These are phyloP conservation scores for Pythium brassicae DNA, from an alignment of 352 stramenopile species.

Conservation along the genomic window DNA sequence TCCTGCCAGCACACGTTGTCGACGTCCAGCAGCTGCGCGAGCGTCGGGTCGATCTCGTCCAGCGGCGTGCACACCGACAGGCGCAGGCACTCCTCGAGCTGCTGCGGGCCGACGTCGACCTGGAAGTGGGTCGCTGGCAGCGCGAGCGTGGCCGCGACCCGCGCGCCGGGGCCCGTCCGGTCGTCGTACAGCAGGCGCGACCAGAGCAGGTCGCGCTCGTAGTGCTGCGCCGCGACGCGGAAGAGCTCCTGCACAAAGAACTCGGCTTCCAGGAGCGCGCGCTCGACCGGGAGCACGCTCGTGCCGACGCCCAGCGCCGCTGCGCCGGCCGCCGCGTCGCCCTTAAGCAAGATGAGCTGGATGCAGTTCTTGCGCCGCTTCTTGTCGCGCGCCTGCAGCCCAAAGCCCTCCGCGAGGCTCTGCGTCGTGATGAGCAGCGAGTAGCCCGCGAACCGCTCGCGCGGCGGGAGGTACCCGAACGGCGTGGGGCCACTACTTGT, in stretches of 20 bases:
- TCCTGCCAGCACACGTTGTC: conserved; percentile 77
- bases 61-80: conserved; percentile 80
- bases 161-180: conserved; percentile 33
- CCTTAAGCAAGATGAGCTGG: conserved; percentile 66
- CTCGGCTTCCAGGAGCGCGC: conserved; percentile 70
- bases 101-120: conserved; percentile 71
- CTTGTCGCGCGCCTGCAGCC: conserved; percentile 29
- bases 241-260: conserved; percentile 78
- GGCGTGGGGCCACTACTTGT: conserved; percentile 22
- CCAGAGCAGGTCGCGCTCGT: conserved; percentile 84
- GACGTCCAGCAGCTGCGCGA: conserved; percentile 63
- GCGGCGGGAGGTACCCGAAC: conserved; percentile 15
- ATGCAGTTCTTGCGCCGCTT: conserved; percentile 61
- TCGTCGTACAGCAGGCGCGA: conserved; percentile 77
- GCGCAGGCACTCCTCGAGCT: conserved; percentile 79
- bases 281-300: conserved; percentile 48
- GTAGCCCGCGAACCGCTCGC: conserved; percentile 37
- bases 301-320: conserved; percentile 38
- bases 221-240: conserved; percentile 72
- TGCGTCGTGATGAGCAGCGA: conserved; percentile 79
- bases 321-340: conserved; percentile 15
- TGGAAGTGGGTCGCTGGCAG: conserved; percentile 56
- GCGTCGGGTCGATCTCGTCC: conserved; percentile 65
- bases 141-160: conserved; percentile 51
- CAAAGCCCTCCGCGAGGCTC: conserved; percentile 30